Evolutionary conservation across 257 asterid species (phyloP).

Genomic region (Gentiana macrophylla): DNA sequence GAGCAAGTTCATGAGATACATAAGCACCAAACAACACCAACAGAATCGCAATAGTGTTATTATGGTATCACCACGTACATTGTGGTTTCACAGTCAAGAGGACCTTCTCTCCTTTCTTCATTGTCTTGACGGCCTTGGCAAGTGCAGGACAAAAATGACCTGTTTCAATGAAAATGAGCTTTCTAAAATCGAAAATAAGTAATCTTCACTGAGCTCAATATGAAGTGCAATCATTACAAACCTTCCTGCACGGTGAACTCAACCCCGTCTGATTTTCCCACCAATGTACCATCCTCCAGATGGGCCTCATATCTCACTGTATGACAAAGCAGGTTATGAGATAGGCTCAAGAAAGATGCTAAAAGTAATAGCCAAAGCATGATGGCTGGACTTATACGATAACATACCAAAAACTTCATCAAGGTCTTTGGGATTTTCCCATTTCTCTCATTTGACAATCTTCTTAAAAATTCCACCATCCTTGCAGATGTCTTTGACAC

Average conservation of each 20-base stretch:
- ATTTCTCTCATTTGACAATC: constrained; percentile 37
- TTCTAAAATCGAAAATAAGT: too few species aligned
- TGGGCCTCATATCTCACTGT: constrained; percentile 54
- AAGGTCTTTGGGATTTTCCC: constrained; percentile 58
- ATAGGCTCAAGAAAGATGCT: too few species aligned
- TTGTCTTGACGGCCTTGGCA: constrained; percentile 51
- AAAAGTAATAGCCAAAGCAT: too few species aligned
- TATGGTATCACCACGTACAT: constrained; percentile 17
- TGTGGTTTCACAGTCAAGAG: constrained; percentile 46
- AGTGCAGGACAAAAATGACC: constrained; percentile 56
- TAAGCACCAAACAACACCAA: too few species aligned
- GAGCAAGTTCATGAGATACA: background rate
- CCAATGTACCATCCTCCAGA: constrained; percentile 41
- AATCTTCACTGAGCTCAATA: too few species aligned
- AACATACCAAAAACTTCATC: constrained; percentile 45
- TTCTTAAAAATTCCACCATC: constrained; percentile 59
- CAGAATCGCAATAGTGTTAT: too few species aligned
- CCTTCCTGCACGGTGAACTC: constrained; percentile 56
- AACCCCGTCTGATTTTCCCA: constrained; percentile 43
- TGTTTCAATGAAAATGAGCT: background rate
- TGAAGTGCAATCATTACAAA: background rate
- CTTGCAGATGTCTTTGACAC: constrained; percentile 55
- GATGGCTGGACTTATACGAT: too few species aligned
- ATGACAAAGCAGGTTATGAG: background rate
- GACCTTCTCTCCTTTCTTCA: constrained; percentile 56